Conservation (phyloP, 306 rosid genomes). For the barrel medic (Medicago truncatula) region DNA sequence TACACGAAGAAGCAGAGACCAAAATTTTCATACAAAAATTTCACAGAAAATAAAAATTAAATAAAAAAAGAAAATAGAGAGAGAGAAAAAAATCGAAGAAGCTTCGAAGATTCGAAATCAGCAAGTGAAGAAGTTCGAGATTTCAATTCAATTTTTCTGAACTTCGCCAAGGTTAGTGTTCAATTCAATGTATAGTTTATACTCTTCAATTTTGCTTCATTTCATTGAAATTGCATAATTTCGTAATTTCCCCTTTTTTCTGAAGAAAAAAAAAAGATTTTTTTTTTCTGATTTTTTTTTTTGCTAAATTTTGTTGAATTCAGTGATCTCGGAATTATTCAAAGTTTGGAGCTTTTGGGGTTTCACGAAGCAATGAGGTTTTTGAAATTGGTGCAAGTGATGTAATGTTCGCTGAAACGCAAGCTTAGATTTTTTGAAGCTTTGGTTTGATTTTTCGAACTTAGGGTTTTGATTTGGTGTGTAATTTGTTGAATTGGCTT, state of each 20-base stretch:
- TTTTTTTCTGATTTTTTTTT: not conserved
- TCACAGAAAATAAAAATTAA: not conserved
- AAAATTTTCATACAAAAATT: conserved; percentile 35
- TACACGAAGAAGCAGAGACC: conserved; percentile 38
- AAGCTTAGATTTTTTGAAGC: conserved; percentile 44
- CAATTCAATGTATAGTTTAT: conserved; percentile 58
- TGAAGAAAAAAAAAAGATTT: not conserved
- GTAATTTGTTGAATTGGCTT: conserved; percentile 48
- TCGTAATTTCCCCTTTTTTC: not conserved
- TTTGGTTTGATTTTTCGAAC: conserved; percentile 47
- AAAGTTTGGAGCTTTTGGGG: conserved; percentile 59
- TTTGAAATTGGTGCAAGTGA: conserved; percentile 55
- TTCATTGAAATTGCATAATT: conserved; percentile 31
- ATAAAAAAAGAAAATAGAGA: not conserved
- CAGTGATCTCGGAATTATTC: conserved; percentile 63
- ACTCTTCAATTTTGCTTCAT: conserved; percentile 58
- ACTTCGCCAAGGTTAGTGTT: conserved; percentile 69
- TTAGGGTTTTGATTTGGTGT: conserved; percentile 74
- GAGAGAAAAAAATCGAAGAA: conserved; percentile 39
- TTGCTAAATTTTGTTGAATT: conserved; percentile 47
- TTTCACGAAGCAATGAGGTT: conserved; percentile 52
- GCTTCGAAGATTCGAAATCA: conserved; percentile 62
- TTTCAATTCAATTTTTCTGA: conserved; percentile 72
- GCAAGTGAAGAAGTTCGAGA: conserved; percentile 63
- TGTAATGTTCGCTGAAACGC: conserved; percentile 46